These are phyloP conservation scores for Hippophae rhamnoides DNA, from an alignment of 306 rosid genomes.

Conservation along the genomic window DNA sequence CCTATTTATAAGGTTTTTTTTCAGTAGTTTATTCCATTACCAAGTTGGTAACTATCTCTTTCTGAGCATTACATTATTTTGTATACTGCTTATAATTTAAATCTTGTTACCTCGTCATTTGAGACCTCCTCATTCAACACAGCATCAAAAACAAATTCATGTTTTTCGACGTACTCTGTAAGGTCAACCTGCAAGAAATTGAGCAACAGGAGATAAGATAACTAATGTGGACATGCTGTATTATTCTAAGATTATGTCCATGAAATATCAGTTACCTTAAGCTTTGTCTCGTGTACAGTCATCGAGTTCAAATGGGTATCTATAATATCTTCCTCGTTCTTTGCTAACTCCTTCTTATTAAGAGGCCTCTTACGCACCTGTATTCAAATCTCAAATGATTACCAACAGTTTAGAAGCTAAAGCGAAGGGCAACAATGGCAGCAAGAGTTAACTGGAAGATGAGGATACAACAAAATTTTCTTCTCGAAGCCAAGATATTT, in stretches of 20 bases:
- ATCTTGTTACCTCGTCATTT: conserved; percentile 68
- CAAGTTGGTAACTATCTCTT: too few species aligned
- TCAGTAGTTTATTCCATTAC: too few species aligned
- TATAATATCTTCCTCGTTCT: conserved; percentile 91
- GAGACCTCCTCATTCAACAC: conserved; percentile 95
- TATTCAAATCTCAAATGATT: conserved; percentile 14
- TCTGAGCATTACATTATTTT: background rate
- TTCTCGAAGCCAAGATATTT: conserved; percentile 7
- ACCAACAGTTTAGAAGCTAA: conserved; percentile 8
- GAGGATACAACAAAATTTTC: background rate
- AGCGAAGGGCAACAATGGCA: background rate
- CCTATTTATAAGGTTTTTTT: too few species aligned
- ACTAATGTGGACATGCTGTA: background rate
- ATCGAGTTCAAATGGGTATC: conserved; percentile 68
- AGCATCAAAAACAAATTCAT: conserved; percentile 95
- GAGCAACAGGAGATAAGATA: background rate
- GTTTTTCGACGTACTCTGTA: conserved; percentile 88
- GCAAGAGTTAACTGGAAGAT: background rate
- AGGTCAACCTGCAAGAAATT: conserved; percentile 74
- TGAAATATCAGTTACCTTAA: conserved; percentile 46
- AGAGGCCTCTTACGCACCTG: conserved; percentile 99
- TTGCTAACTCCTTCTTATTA: conserved; percentile 82
- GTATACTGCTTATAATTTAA: conserved; percentile 10
- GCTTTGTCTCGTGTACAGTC: conserved; percentile 92
- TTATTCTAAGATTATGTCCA: background rate